Base-by-base conservation (phyloP, 371 early-diverging fungal species). In the Mortierella sp. region DNA sequence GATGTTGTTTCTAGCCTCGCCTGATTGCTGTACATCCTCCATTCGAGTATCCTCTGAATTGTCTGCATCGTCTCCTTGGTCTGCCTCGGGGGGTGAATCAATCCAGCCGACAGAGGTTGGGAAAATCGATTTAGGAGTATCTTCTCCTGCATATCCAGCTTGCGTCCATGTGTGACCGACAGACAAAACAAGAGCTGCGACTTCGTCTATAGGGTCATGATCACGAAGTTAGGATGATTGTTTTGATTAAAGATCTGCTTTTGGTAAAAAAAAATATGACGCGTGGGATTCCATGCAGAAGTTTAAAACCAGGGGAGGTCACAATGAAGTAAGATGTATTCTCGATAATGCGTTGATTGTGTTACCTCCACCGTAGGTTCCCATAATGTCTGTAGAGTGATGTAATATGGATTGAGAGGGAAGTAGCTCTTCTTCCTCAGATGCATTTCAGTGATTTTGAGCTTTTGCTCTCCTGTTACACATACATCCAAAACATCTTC, bases 111-210 rank as follows among this genome's bases (percentile, higher is more conserved):
- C 88, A 10, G 69, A 88, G 4, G 97, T 93, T 8, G 98, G 96
- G 64, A 96, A 93, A 30, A 95, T 93, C 6, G 91, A 92, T 70
- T 92, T 90, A 4, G 99, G 98, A 40, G 91, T 86, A 78, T 98
- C 98, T 79, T 98, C 98, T 61, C 99, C 99, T 24, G 98, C 96
- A 85, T 95, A 97, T 43, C 99, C 99, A 37, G 95, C 96, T 63
- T 95, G 94, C 52, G 94, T 93, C 84, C 92, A 91, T 32, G 93
- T 88, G 69, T 94, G 90, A 40, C 99, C 99, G 52, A 97, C 86
- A 79, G 98, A 98, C 70, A 98, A 80, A 54, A 98, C 97, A 45
- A 98, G 78, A 35, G 97, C 97, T 52, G 94, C 91, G 54, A 97
- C 97, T 86, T 97, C 97, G 89, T 97, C 97, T 95, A 86, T 11